These are phyloP conservation scores for Begonia fuchsioides DNA, from an alignment of 306 rosid species.

Conservation along the genomic window DNA sequence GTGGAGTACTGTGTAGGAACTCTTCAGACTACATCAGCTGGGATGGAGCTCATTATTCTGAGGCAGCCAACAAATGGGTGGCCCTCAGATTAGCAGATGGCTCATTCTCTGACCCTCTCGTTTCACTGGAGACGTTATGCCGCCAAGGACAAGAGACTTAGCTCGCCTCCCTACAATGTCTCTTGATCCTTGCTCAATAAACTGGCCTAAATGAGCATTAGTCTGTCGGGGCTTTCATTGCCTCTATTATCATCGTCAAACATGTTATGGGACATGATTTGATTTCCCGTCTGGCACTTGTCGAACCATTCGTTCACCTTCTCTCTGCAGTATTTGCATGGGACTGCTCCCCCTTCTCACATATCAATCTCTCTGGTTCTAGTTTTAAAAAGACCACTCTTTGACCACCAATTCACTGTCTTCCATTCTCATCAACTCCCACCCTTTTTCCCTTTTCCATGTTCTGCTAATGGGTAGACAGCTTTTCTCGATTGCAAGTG, in stretches of 20 bases:
- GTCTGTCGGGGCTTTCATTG: too few relatives aligned
- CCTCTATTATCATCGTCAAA: too few relatives aligned
- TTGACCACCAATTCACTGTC: too few relatives aligned
- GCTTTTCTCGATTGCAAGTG: too few relatives aligned
- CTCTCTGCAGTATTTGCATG: too few relatives aligned
- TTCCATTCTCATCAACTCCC: neutral
- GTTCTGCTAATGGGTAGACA: neutral
- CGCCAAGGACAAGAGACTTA: neutral
- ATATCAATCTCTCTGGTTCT: too few relatives aligned
- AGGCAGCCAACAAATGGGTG: constrained; percentile 17
- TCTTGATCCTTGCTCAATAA: neutral
- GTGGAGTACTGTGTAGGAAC: constrained; percentile 11
- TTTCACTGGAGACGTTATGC: constrained; percentile 9
- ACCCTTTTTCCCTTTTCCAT: neutral
- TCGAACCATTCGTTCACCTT: too few relatives aligned
- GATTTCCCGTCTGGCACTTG: too few relatives aligned
- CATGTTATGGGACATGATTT: too few relatives aligned
- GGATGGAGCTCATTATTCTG: constrained; percentile 16
- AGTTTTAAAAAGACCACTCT: neutral
- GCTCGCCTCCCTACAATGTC: too few relatives aligned
- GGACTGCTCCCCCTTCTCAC: too few relatives aligned
- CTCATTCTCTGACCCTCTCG: constrained; percentile 11
- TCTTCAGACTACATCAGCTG: constrained; percentile 13
- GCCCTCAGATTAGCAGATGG: constrained; percentile 7
- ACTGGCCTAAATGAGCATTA: neutral